phyloP scores from a whole-genome alignment of 495 filamentous ascomycete species.

The Penicillium dipodomyicola region DNA sequence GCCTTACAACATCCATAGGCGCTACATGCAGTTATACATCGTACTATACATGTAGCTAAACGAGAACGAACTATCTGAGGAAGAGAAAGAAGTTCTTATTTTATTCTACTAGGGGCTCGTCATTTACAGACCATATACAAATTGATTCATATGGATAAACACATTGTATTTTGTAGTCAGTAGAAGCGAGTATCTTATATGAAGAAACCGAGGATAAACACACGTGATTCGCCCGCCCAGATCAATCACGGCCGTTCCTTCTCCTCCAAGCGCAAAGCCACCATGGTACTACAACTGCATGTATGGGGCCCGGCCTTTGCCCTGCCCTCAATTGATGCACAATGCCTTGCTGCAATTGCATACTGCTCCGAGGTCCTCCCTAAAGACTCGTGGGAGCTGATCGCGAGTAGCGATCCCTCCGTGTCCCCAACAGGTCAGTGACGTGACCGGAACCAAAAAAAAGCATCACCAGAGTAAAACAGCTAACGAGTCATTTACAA shows the following conservation, averaged over 20 bases:
- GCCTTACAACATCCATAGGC: not conserved
- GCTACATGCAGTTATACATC: not conserved
- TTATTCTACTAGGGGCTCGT: not conserved
- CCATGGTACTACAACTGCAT: conserved; percentile 74
- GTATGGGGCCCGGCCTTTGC: conserved; percentile 88
- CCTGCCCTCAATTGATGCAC: conserved; percentile 84
- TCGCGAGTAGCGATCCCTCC: conserved; percentile 72
- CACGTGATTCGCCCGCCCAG: conserved; percentile 32
- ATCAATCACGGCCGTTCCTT: conserved; percentile 16
- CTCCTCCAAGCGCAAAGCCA: conserved; percentile 23
- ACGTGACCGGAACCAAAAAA: conserved; percentile 21
- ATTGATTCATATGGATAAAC: not conserved
- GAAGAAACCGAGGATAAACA: conserved; percentile 12
- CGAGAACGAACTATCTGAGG: not conserved
- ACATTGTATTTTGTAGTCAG: not conserved
- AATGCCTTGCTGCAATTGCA: conserved; percentile 76
- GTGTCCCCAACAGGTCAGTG: conserved; percentile 73
- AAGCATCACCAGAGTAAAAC: not conserved
- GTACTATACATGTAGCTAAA: not conserved
- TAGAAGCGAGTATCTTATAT: not conserved
- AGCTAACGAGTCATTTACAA: conserved; percentile 7
- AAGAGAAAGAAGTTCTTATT: not conserved
- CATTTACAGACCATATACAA: not conserved
- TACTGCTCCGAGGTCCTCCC: conserved; percentile 61
- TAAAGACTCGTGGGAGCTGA: conserved; percentile 64